Evolutionary conservation across 23 red algal species (phyloP), one percentile per base, ranked within the genome.

Genomic region (Chondrus crispus): DNA sequence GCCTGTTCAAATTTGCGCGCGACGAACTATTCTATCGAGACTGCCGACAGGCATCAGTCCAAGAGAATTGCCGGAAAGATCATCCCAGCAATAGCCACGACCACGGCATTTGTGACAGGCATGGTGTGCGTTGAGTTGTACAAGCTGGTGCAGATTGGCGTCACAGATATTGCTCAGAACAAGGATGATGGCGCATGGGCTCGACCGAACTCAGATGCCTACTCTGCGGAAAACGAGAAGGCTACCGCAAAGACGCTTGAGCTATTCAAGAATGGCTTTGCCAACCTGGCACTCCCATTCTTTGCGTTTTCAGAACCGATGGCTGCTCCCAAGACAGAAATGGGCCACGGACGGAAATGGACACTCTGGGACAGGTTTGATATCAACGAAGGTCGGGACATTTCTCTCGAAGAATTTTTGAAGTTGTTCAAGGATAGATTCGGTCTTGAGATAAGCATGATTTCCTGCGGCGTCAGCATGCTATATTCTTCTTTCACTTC

Each of bases 321-420:
- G 16, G 81, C 88, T 24, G 94, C 97, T 20, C 91, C 94, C 13
- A 49, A 69, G 74, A 91, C 86, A 41, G 85, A 91, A 71, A 99
- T 99, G 91, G 91, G 88, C 12, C 68, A 79, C 2, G 94, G 94
- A 45, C 91, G 92, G 19, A 95, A 82, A 48, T 99, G 84, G 87
- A 94, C 93, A 32, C 93, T 99, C 50, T 99, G 97, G 97, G 97
- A 99, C 41, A 91, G 97, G 19, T 94, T 99, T 77, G 94, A 99
- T 71, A 80, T 99, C 35, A 90, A 90, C 78, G 87, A 95, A 63
- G 94, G 94, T 37, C 38, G 66, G 13, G 96, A 98, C 45, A 77
- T 99, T 36, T 95, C 97, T 50, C 75, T 99, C 4, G 89, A 81
- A 66, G 90, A 94, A 76, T 96, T 99, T 51, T 74, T 99, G 42